A percentile compares a stretch with the other conserved stretches of the same genome.
These are phyloP conservation scores for Orychophragmus violaceus DNA, from an alignment of 345 rosid genomes.

Conservation along the genomic window DNA sequence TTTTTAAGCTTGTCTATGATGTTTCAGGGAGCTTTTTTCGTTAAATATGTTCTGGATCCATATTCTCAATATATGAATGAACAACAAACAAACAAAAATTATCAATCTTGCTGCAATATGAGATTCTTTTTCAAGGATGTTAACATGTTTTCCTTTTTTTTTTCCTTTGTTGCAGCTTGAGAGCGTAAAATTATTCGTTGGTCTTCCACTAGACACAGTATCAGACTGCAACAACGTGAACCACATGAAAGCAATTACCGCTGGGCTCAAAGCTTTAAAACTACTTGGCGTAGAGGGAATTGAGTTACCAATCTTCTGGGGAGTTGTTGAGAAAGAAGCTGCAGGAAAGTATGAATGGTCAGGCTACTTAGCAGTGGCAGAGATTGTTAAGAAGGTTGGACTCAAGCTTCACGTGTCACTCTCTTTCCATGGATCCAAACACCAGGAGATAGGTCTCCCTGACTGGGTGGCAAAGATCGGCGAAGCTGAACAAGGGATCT, in stretches of 20 bases:
- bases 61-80: not conserved
- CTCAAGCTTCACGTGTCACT: conserved; percentile 79
- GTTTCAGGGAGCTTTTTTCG: too few species aligned
- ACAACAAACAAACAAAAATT: too few species aligned
- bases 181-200: conserved; percentile 61
- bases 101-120: not conserved
- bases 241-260: conserved; percentile 70
- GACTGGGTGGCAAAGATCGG: conserved; percentile 61
- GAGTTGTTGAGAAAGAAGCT: conserved; percentile 80
- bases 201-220: conserved; percentile 77
- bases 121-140: not conserved
- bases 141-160: not conserved
- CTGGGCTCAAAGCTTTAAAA: conserved; percentile 79
- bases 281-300: conserved; percentile 83
- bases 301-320: conserved; percentile 95
- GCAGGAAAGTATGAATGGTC: conserved; percentile 81
- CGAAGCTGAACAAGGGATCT: conserved; percentile 47
- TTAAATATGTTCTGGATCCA: too few species aligned
- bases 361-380: conserved; percentile 67
- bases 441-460: conserved; percentile 56
- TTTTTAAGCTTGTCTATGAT: too few species aligned
- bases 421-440: conserved; percentile 53
- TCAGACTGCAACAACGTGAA: conserved; percentile 53
- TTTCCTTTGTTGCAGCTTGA: conserved; percentile 42
- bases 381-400: conserved; percentile 67